Evolutionary conservation across 2,329 filamentous ascomycete genomes (phyloP).

Genomic region (Bipolaris oryzae): DNA sequence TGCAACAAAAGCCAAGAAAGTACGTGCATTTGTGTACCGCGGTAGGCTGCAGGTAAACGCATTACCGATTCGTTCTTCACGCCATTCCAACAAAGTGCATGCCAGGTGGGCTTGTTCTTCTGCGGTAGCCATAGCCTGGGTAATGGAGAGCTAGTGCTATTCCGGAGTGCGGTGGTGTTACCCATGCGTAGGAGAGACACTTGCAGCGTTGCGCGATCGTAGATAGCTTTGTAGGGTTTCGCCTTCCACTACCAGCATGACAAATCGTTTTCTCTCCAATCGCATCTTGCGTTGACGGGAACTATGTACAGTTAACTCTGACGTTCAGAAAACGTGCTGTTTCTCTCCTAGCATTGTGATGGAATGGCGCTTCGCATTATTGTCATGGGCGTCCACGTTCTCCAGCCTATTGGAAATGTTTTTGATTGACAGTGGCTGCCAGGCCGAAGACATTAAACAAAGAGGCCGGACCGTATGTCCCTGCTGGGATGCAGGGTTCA

Average conservation of each 20-base stretch:
- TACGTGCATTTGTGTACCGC: conserved; percentile 40
- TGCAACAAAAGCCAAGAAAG: conserved; percentile 33
- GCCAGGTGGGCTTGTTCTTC: conserved; percentile 15
- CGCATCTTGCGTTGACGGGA: background rate
- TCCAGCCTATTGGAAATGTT: conserved; percentile 25
- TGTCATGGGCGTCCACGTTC: conserved; percentile 17
- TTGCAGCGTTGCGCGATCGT: conserved; percentile 7
- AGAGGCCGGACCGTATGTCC: conserved; percentile 19
- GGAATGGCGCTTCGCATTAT: conserved; percentile 10
- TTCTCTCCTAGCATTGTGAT: background rate
- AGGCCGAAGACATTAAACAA: conserved; percentile 13
- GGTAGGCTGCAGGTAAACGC: conserved; percentile 41
- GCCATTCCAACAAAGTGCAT: conserved; percentile 25
- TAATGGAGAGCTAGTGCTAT: conserved; percentile 5
- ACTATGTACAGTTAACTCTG: background rate
- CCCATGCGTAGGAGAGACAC: conserved; percentile 13
- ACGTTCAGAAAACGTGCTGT: background rate
- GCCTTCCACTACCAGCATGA: background rate
- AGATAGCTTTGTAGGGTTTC: background rate
- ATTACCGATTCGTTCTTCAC: conserved; percentile 33
- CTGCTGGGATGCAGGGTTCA: conserved; percentile 35
- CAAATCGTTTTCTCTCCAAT: background rate
- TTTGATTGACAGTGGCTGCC: conserved; percentile 9
- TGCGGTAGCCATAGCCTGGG: conserved; percentile 15
- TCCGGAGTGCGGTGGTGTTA: conserved; percentile 11